Evolutionary conservation across 768 basidiomycete species (phyloP), one percentile per base, ranked within the genome.

Genomic region (Tricholoma sp.): DNA sequence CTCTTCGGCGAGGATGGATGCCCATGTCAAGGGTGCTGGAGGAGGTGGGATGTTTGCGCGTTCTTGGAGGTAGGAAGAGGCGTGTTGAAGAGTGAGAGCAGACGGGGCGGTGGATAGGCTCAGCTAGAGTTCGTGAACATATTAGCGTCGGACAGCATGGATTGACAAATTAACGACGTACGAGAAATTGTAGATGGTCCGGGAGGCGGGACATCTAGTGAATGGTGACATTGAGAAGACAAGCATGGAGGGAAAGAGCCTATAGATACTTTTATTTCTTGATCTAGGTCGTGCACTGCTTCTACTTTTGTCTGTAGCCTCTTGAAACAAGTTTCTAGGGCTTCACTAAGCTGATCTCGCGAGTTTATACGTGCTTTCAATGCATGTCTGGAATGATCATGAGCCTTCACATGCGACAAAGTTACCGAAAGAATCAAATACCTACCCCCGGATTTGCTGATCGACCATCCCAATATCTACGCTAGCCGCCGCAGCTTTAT

Each of bases 1-100:
- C 55, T 92, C 91, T 63, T 91, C 90, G 1, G 80, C 80, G 13
- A 93, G 77, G 51, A 94, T 92, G n/a, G 83, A 78, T 57, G 78
- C 75, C 91, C 91, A 94, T 3, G 87, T 89, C 6, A 91, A 69
- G 1, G 74, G 62, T 3, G 74, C 67, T 6, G 74, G 68, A 1
- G 70, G 62, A 3, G 69, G 62, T 1, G 72, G 72, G 20, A 82
- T 84, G 57, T 84, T 76, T 24, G 65, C 70, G 12, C 79, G 66
- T 1, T 61, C 65, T 31, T 85, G 72, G 6, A 86, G 72, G 60
- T 81, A 83, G 0, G 68, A 56, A 5, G 82, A 77, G n/a, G 85
- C 88, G 60, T 75, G 77, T 0, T 74, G 69, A 29, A 82, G 66
- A 0, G 86, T 86, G 6, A 69, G 63, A 0, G 70, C 55, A 24